phyloP scores from a whole-genome alignment of 2,329 filamentous ascomycete species.

The Colletotrichum sp. region DNA sequence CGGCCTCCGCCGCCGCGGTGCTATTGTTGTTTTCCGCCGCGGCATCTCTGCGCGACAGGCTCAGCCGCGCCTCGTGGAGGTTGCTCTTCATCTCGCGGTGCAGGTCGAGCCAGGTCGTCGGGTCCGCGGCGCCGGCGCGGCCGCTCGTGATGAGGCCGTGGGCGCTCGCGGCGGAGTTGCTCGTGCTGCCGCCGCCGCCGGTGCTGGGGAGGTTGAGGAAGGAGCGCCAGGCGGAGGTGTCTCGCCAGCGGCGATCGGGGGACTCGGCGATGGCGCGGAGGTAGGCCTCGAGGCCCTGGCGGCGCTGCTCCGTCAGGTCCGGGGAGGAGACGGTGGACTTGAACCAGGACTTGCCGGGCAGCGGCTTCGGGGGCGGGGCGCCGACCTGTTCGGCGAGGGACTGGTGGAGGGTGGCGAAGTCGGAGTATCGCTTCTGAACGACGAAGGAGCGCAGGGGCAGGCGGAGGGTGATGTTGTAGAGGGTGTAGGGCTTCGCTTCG shows the following conservation, averaged over 20 bases:
- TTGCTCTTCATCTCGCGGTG: slow-evolving; percentile 75
- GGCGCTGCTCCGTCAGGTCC: slow-evolving; percentile 74
- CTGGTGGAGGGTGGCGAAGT: slow-evolving; percentile 73
- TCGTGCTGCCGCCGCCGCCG: slow-evolving; percentile 38
- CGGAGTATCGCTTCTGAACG: slow-evolving; percentile 82
- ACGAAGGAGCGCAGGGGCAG: slow-evolving; percentile 78
- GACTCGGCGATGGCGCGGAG: slow-evolving; percentile 73
- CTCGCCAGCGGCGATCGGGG: slow-evolving; percentile 78
- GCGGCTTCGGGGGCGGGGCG: slow-evolving; percentile 66
- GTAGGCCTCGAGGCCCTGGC: slow-evolving; percentile 72
- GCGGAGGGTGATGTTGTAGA: slow-evolving; percentile 79
- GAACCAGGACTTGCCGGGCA: slow-evolving; percentile 81
- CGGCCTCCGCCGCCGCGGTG: slow-evolving; percentile 61
- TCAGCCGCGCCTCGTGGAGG: slow-evolving; percentile 70
- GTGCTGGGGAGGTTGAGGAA: slow-evolving; percentile 73
- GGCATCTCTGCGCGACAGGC: slow-evolving; percentile 70
- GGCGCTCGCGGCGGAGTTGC: slow-evolving; percentile 53
- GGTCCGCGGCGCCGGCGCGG: slow-evolving; percentile 48
- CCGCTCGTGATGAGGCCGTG: slow-evolving; percentile 41
- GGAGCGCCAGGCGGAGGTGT: slow-evolving; percentile 72
- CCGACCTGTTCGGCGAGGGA: slow-evolving; percentile 65
- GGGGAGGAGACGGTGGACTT: slow-evolving; percentile 73
- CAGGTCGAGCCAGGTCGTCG: slow-evolving; percentile 77
- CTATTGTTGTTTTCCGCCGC: slow-evolving; percentile 44
- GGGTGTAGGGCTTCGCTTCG: slow-evolving; percentile 71